phyloP scores from a whole-genome alignment of 768 basidiomycete species.

The Rhodotorula diobovata region DNA sequence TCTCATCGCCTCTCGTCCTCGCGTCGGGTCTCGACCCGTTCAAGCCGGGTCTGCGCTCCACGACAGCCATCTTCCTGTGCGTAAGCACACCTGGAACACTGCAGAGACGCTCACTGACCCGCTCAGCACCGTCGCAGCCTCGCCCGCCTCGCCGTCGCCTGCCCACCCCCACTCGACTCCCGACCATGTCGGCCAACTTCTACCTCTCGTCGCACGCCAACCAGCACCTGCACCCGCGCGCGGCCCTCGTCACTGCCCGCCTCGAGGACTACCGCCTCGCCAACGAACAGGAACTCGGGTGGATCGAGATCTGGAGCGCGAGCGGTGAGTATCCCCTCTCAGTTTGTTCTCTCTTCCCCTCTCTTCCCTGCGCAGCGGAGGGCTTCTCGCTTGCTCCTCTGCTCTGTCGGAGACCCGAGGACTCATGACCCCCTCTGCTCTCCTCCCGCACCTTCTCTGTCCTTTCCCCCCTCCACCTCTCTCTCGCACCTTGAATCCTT shows the following conservation, averaged over 20 bases:
- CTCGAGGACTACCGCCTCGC: conserved; percentile 72
- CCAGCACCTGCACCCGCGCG: conserved; percentile 83
- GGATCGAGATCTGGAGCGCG: conserved; percentile 66
- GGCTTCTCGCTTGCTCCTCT: too few species aligned
- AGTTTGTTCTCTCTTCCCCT: too few species aligned
- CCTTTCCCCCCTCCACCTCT: background rate
- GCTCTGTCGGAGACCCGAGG: too few species aligned
- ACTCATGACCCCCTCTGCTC: background rate
- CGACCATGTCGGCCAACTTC: conserved; percentile 78
- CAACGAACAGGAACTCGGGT: conserved; percentile 71
- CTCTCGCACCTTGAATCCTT: too few species aligned
- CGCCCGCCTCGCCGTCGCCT: background rate
- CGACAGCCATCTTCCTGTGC: too few species aligned
- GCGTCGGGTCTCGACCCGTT: too few species aligned
- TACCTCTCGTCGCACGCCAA: conserved; percentile 90
- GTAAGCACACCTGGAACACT: too few species aligned
- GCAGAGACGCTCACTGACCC: background rate
- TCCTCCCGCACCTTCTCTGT: background rate
- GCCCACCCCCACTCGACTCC: too few species aligned
- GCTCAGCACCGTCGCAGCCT: background rate
- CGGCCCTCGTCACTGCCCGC: conserved; percentile 68
- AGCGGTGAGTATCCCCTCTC: conserved; percentile 3
- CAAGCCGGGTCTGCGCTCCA: too few species aligned
- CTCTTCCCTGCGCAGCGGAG: too few species aligned
- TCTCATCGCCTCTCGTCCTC: too few species aligned